A percentile compares a stretch with the other conserved stretches of the same genome.
phyloP scores from a whole-genome alignment of 2,329 filamentous ascomycete species.

The Delphinella strobiligena region DNA sequence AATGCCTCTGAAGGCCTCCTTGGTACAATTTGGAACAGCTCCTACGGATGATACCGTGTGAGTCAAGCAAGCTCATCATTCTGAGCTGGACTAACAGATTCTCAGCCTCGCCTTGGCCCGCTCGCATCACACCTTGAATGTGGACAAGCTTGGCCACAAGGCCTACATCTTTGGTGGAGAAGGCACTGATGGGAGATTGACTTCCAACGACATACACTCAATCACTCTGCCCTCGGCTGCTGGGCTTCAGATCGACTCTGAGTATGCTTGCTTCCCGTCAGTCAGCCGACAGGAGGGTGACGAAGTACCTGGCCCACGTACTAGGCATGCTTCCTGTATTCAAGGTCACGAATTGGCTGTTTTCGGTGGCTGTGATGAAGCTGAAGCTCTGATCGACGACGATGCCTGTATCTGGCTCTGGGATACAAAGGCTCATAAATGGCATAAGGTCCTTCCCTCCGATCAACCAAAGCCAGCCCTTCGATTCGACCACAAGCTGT shows the following conservation, averaged over 20 bases:
- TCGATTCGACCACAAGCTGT: conserved; percentile 32
- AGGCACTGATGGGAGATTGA: conserved; percentile 22
- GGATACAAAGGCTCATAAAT: conserved; percentile 14
- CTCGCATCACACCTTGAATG: conserved; percentile 27
- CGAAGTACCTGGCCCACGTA: conserved; percentile 22
- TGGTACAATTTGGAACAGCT: conserved; percentile 27
- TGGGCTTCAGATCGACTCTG: conserved; percentile 20
- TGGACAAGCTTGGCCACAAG: conserved; percentile 24
- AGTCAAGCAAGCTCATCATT: neutral
- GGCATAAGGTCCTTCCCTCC: conserved; percentile 2
- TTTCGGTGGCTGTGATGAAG: conserved; percentile 26
- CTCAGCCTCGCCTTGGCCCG: conserved; percentile 17
- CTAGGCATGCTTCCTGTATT: conserved; percentile 27
- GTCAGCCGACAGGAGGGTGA: conserved; percentile 20
- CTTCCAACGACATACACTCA: conserved; percentile 31
- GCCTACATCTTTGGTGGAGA: conserved; percentile 34
- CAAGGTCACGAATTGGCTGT: conserved; percentile 27
- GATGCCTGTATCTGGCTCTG: conserved; percentile 30
- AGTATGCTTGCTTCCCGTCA: conserved; percentile 32
- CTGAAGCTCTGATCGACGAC: conserved; percentile 22
- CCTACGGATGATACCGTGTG: conserved; percentile 22
- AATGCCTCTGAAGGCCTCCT: conserved; percentile 30
- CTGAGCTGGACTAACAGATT: neutral
- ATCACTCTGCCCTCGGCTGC: conserved; percentile 21
- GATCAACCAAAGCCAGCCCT: conserved; percentile 15